These are phyloP conservation scores for Solanum neorickii DNA, from an alignment of 257 asterid genomes.

Conservation along the genomic window DNA sequence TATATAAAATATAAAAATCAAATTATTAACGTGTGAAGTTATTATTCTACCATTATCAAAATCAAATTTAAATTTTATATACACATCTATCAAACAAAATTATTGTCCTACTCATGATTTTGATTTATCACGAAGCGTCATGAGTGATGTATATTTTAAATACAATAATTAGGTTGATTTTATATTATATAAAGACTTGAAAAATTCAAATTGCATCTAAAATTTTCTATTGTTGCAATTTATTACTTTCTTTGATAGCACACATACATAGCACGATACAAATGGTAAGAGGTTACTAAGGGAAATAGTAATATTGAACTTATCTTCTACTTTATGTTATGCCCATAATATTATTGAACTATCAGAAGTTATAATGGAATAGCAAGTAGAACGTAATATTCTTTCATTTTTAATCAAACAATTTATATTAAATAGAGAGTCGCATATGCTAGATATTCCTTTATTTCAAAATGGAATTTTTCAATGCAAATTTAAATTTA, in stretches of 20 bases:
- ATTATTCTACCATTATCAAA: neutral
- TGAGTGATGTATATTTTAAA: neutral
- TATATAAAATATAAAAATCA: neutral
- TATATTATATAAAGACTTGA: neutral
- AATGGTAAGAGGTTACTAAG: neutral
- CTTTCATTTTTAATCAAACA: neutral
- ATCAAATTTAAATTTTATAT: neutral
- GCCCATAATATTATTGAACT: neutral
- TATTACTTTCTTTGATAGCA: neutral
- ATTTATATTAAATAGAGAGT: neutral
- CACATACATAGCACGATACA: neutral
- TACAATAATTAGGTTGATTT: neutral
- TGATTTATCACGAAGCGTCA: neutral
- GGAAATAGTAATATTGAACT: neutral
- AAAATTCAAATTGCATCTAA: neutral
- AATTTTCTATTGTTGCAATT: neutral
- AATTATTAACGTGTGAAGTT: neutral
- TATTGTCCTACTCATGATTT: neutral
- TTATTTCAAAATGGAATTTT: fast-evolving
- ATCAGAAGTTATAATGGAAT: neutral
- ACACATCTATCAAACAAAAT: neutral
- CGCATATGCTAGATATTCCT: fast-evolving
- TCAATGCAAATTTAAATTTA: fast-evolving
- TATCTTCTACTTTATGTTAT: neutral
- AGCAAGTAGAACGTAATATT: neutral